A percentile compares a stretch with the other conserved stretches of the same genome.
Evolutionary conservation across 805 yeast genomes (phyloP).

Genomic region (Saccharomyces jurei): DNA sequence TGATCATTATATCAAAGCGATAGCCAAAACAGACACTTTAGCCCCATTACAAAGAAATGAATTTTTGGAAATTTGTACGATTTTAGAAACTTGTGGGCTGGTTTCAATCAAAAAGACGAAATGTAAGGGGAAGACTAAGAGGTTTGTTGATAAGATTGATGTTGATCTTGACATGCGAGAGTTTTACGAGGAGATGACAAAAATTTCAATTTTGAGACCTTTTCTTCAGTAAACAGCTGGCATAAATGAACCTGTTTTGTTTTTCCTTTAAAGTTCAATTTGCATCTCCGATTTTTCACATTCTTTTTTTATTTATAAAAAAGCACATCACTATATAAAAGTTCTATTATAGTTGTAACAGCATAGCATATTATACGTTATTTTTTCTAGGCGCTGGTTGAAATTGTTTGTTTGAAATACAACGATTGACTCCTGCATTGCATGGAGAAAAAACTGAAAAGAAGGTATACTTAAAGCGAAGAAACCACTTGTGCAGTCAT

Average conservation of each 20-base stretch:
- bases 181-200: constrained; percentile 24
- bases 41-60: constrained; percentile 36
- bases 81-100: constrained; percentile 35
- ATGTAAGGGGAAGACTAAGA: constrained; percentile 30
- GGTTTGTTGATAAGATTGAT: constrained; percentile 20
- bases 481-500: not conserved
- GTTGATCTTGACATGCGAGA: constrained; percentile 25
- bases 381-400: not conserved
- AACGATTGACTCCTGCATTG: not conserved
- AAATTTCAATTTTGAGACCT: constrained; percentile 21
- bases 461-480: not conserved
- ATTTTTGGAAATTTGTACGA: constrained; percentile 36
- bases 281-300: not conserved
- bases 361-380: not conserved
- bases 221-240: constrained; percentile 4
- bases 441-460: not conserved
- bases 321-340: not conserved
- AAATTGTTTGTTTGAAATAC: not conserved
- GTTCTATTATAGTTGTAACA: not conserved
- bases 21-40: constrained; percentile 18
- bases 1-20: constrained; percentile 23
- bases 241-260: not conserved
- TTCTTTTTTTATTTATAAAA: not conserved
- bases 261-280: not conserved
- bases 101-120: constrained; percentile 21